phyloP scores from a whole-genome alignment of 371 early-diverging fungal species.

The Mortierella sp. region DNA sequence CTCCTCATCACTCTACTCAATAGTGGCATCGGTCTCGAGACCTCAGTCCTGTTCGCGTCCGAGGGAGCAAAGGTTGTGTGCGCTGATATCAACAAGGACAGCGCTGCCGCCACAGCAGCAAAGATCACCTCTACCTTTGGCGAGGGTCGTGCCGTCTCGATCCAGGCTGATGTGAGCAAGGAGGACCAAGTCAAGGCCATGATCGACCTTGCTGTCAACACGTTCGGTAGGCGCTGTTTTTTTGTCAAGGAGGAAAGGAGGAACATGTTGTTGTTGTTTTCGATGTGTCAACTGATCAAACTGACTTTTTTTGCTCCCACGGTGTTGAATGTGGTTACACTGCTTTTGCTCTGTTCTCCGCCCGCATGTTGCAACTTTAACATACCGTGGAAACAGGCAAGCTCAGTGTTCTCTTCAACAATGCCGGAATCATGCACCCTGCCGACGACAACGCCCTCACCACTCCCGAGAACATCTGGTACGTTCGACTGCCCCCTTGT shows the following conservation, averaged over 20 bases:
- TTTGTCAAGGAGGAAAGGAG: neutral
- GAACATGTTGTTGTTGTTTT: neutral
- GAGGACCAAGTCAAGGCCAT: conserved; percentile 77
- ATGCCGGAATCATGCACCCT: conserved; percentile 93
- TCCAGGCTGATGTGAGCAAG: conserved; percentile 77
- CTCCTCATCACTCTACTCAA: neutral
- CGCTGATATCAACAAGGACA: conserved; percentile 80
- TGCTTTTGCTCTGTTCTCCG: neutral
- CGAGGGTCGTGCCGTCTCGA: conserved; percentile 57
- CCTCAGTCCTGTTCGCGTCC: conserved; percentile 78
- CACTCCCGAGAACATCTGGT: conserved; percentile 84
- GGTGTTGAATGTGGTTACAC: neutral
- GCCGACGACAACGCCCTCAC: conserved; percentile 84
- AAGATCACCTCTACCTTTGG: conserved; percentile 59
- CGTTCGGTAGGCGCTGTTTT: conserved; percentile 64
- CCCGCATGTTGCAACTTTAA: neutral
- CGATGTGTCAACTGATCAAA: conserved; percentile 23
- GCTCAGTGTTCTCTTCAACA: conserved; percentile 87
- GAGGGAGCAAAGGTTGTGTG: conserved; percentile 87
- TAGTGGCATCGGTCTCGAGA: conserved; percentile 87
- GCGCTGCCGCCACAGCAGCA: conserved; percentile 59
- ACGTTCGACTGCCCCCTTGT: conserved; percentile 28
- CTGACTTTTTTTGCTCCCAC: neutral
- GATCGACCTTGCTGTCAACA: conserved; percentile 74
- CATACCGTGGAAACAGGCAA: conserved; percentile 55